phyloP scores from a whole-genome alignment of 2,329 filamentous ascomycete genomes.

The Grosmannia clavigera region DNA sequence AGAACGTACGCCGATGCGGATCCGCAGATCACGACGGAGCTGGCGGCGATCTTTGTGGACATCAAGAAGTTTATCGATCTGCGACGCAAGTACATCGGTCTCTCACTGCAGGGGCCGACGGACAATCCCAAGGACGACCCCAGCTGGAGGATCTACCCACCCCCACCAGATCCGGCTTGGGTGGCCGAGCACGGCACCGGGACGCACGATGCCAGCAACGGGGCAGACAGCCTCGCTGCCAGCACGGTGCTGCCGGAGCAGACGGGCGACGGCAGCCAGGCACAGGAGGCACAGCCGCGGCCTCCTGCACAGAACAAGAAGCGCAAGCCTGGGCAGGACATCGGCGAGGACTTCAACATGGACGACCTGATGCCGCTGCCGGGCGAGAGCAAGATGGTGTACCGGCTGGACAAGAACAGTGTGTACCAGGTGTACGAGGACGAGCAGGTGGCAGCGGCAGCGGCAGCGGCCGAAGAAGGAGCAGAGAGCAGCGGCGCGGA shows the following conservation, averaged over 20 bases:
- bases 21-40: slow-evolving; percentile 68
- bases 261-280: not conserved
- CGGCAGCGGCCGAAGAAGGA: not conserved
- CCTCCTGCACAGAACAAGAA: slow-evolving; percentile 20
- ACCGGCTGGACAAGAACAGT: slow-evolving; percentile 66
- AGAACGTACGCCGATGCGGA: slow-evolving; percentile 61
- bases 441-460: slow-evolving; percentile 36
- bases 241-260: slow-evolving; percentile 27
- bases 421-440: slow-evolving; percentile 89
- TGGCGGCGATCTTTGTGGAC: slow-evolving; percentile 77
- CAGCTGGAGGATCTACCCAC: slow-evolving; percentile 80
- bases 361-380: slow-evolving; percentile 67
- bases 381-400: slow-evolving; percentile 56
- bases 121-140: slow-evolving; percentile 83
- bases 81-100: slow-evolving; percentile 73
- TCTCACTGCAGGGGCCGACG: slow-evolving; percentile 69
- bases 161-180: slow-evolving; percentile 87
- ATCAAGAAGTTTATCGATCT: slow-evolving; percentile 83
- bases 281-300: slow-evolving; percentile 4
- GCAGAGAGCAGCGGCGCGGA: not conserved
- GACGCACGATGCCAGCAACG: slow-evolving; percentile 23
- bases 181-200: slow-evolving; percentile 35
- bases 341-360: slow-evolving; percentile 86
- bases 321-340: slow-evolving; percentile 77
- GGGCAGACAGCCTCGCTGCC: slow-evolving; percentile 32